Evolutionary conservation across 805 yeast species (phyloP), one percentile per base, ranked within the genome.

Genomic region (Lipomyces yamadae): DNA sequence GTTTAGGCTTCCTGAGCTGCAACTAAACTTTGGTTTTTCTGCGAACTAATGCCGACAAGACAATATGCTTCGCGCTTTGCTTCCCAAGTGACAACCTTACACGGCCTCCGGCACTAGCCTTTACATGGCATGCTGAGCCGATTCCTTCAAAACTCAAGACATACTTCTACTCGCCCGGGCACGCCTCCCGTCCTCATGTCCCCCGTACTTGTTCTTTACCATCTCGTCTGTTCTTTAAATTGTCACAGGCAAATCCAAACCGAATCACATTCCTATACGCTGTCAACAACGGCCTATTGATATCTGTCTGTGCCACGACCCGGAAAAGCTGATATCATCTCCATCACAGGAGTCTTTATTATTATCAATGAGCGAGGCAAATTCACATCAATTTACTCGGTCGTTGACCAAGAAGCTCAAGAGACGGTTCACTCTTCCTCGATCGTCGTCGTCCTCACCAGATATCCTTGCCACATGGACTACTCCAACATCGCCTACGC

Each of bases 361-460:
- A 24, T n/a, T 24, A n/a, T 18, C 18, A 52, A 52, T 52, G 55
- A 52, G 55, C 55, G 55, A 52, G 8, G 24, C 55, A 6, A 32
- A 29, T 7, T 32, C 55, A 4, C 55, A 29, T 10, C 65, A 67
- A 56, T 58, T 63, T 45, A 33, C 65, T 30, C 59, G 64, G 55
- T 56, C 70, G 55, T 50, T 67, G 63, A 56, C 70, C 29, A 37
- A 52, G 42, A 56, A 42, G 45, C 62, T 67, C 50, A 64, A 64
- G 60, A 68, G 70, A 45, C 59, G 70, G n/a, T 61, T 67, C 58
- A 67, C 70, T 3, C 60, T 67, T n/a, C 65, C 70, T 15, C 61
- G 64, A 34, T 52, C 64, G 48, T 34, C 18, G 30, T 35, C 65
- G 6, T n/a, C 63, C 1, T 42, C 64, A 8, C 24, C 48, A 55